Conservation (phyloP, 1,284 basidiomycete species). For the Filobasidium uniguttulatum region DNA sequence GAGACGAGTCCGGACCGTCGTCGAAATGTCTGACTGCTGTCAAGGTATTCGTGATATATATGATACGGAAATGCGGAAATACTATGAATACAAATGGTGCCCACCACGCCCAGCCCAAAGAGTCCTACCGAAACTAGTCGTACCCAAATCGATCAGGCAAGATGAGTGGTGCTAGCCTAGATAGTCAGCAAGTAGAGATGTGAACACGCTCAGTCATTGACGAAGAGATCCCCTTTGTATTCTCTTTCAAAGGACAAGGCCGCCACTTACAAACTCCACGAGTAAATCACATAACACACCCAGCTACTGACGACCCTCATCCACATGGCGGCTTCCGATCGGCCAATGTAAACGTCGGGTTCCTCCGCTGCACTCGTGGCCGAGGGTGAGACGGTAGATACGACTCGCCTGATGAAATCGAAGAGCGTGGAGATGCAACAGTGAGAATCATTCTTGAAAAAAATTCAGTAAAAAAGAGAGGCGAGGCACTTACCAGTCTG, state of each 20-base stretch:
- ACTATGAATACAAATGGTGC: not conserved
- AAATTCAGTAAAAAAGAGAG: conserved; percentile 3
- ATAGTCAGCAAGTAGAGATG: not conserved
- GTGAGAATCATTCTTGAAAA: too few relatives aligned
- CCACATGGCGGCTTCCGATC: conserved; percentile 97
- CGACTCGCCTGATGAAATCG: conserved; percentile 21
- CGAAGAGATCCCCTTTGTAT: not conserved
- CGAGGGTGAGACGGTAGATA: conserved; percentile 22
- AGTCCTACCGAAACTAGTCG: too few relatives aligned
- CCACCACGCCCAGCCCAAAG: not conserved
- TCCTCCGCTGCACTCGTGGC: conserved; percentile 17
- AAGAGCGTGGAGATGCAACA: too few relatives aligned
- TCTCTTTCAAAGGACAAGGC: not conserved
- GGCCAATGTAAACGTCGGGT: conserved; percentile 78
- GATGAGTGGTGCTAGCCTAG: conserved; percentile 62
- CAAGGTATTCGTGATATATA: too few relatives aligned
- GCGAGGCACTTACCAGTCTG: conserved; percentile 69
- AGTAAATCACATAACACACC: conserved; percentile 79
- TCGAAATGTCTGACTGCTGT: too few relatives aligned
- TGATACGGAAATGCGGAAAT: not conserved
- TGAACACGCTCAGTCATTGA: conserved; percentile 8
- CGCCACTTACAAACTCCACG: conserved; percentile 64
- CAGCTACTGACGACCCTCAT: conserved; percentile 93
- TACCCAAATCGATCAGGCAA: conserved; percentile 52
- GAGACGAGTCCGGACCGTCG: too few relatives aligned